A percentile compares a stretch with the other conserved stretches of the same genome.
These are phyloP conservation scores for Geotrichum aggregatum DNA, from an alignment of 1,139 yeast genomes.

Conservation along the genomic window DNA sequence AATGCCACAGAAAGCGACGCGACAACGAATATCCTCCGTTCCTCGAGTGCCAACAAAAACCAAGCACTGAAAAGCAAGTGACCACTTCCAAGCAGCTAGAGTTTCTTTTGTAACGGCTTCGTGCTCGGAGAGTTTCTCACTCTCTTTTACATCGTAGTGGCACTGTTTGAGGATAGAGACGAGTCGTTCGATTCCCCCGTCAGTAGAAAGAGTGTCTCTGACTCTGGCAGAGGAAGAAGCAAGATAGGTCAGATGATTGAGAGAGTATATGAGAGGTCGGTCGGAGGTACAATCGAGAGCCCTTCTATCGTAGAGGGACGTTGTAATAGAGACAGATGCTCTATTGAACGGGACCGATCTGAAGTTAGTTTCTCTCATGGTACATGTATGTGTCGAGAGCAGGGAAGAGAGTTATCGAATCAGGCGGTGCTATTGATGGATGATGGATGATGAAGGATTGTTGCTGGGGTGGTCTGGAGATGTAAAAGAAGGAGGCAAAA, in stretches of 20 bases:
- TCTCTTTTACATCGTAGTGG: slow-evolving; percentile 34
- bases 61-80: slow-evolving; percentile 85
- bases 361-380: slow-evolving; percentile 88
- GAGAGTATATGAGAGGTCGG: slow-evolving; percentile 83
- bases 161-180: slow-evolving; percentile 84
- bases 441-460: neutral
- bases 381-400: slow-evolving; percentile 7
- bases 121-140: slow-evolving; percentile 6
- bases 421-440: neutral
- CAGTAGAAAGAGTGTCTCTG: slow-evolving; percentile 79
- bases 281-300: slow-evolving; percentile 90
- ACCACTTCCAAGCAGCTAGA: slow-evolving; percentile 93
- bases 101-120: slow-evolving; percentile 36
- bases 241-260: slow-evolving; percentile 82
- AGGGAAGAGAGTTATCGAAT: slow-evolving; percentile 1
- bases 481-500: slow-evolving; percentile 1
- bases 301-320: slow-evolving; percentile 83
- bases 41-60: slow-evolving; percentile 92
- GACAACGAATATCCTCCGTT: slow-evolving; percentile 74
- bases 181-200: slow-evolving; percentile 88
- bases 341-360: slow-evolving; percentile 72
- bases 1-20: slow-evolving; percentile 87
- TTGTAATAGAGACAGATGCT: slow-evolving; percentile 86
- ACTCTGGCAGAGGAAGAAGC: slow-evolving; percentile 85
- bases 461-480: slow-evolving; percentile 1